A percentile compares a stretch with the other conserved stretches of the same genome.
Evolutionary conservation across 2,329 filamentous ascomycete genomes (phyloP).

Genomic region (Bimuria novae-zelandiae): DNA sequence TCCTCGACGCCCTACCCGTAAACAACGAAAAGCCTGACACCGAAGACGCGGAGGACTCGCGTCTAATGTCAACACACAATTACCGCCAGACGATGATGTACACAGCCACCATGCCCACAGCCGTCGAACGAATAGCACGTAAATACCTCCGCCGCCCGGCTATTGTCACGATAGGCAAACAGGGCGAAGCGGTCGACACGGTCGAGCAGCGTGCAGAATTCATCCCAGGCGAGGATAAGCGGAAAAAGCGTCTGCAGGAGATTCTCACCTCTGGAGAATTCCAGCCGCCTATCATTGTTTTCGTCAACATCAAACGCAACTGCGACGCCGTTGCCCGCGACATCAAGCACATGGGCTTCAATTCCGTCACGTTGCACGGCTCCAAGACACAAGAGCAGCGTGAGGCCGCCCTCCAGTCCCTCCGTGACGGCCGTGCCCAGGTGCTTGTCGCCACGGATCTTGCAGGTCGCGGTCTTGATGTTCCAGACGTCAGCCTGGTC

Average conservation of each 20-base stretch:
- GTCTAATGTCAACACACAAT: slow-evolving; percentile 81
- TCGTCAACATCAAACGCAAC: slow-evolving; percentile 99
- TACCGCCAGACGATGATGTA: slow-evolving; percentile 99
- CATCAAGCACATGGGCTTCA: slow-evolving; percentile 92
- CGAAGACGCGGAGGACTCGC: slow-evolving; percentile 84
- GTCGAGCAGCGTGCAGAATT: slow-evolving; percentile 98
- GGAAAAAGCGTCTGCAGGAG: slow-evolving; percentile 93
- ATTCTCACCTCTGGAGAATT: slow-evolving; percentile 83
- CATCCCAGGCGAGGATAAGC: slow-evolving; percentile 86
- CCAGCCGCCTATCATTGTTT: slow-evolving; percentile 91
- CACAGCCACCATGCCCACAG: slow-evolving; percentile 94
- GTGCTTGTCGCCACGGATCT: slow-evolving; percentile 95
- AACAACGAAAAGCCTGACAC: slow-evolving; percentile 93
- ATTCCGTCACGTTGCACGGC: slow-evolving; percentile 87
- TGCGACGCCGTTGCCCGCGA: slow-evolving; percentile 94
- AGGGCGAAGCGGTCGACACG: slow-evolving; percentile 94
- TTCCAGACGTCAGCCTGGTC: slow-evolving; percentile 89
- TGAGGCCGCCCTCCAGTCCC: slow-evolving; percentile 85
- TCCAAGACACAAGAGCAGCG: slow-evolving; percentile 98
- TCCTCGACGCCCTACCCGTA: slow-evolving; percentile 90
- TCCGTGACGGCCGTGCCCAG: slow-evolving; percentile 78
- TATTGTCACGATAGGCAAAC: slow-evolving; percentile 91
- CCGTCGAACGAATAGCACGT: slow-evolving; percentile 93
- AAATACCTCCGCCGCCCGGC: slow-evolving; percentile 94
- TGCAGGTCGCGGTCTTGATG: slow-evolving; percentile 96